Conservation (phyloP, 1,139 yeast genomes). For the Geotrichum siamense region DNA sequence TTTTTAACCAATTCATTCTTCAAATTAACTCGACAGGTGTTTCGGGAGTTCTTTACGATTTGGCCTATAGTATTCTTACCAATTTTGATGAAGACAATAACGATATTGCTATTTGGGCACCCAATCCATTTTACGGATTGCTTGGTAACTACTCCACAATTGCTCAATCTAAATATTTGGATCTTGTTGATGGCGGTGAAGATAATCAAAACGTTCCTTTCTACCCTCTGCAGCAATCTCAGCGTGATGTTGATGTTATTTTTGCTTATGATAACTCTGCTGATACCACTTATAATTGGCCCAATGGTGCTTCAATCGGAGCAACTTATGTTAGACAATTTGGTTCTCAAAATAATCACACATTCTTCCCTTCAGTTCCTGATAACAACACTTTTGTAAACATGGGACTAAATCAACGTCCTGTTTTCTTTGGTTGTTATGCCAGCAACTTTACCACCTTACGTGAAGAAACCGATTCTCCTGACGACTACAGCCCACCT, state of each 20-base stretch:
- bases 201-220: conserved; percentile 75
- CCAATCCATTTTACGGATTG: conserved; percentile 60
- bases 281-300: conserved; percentile 62
- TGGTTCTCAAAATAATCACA: conserved; percentile 31
- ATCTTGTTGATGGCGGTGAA: conserved; percentile 85
- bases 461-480: conserved; percentile 11
- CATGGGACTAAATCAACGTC: conserved; percentile 40
- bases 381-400: conserved; percentile 54
- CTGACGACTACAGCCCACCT: conserved; percentile 45
- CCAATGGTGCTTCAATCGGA: conserved; percentile 61
- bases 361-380: conserved; percentile 84
- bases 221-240: conserved; percentile 63
- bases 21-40: conserved; percentile 50
- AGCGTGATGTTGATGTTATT: conserved; percentile 67
- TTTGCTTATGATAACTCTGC: conserved; percentile 85
- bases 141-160: conserved; percentile 23
- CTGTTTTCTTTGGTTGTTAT: conserved; percentile 17
- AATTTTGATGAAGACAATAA: conserved; percentile 35
- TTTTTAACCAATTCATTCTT: conserved; percentile 64
- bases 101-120: conserved; percentile 65
- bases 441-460: conserved; percentile 21
- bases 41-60: conserved; percentile 42
- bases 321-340: conserved; percentile 49
- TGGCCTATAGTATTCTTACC: conserved; percentile 31
- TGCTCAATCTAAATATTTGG: conserved; percentile 41